A percentile compares a stretch with the other conserved stretches of the same genome.
Evolutionary conservation across 805 yeast genomes (phyloP).

Genomic region (Yamadazyma tumulicola): DNA sequence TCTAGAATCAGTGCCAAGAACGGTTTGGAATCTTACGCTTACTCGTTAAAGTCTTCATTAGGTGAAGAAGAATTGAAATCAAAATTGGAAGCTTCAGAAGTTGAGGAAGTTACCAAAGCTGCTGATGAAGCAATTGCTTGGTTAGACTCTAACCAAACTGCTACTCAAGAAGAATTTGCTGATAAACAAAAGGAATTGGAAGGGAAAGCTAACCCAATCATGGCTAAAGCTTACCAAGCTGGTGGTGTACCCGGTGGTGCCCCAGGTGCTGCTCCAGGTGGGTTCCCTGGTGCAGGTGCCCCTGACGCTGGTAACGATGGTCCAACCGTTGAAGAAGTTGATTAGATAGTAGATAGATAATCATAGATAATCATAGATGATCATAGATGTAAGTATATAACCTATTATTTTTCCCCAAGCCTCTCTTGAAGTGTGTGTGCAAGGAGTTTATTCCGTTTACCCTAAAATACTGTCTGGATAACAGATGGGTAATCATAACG

Average conservation of each 20-base stretch:
- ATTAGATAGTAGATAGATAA: constrained; percentile 21
- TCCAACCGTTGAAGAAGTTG: constrained; percentile 55
- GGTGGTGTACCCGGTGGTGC: constrained; percentile 75
- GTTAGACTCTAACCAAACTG: constrained; percentile 93
- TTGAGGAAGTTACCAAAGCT: constrained; percentile 68
- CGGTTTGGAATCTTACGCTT: constrained; percentile 92
- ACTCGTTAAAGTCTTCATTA: constrained; percentile 83
- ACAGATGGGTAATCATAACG: no score
- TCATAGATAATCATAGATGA: background rate
- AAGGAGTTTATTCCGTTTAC: no score
- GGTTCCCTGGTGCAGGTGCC: constrained; percentile 58
- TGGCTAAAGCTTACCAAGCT: constrained; percentile 94
- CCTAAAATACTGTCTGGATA: no score
- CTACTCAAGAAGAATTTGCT: constrained; percentile 85
- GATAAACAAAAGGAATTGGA: constrained; percentile 96
- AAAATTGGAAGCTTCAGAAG: constrained; percentile 43
- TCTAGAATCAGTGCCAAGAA: constrained; percentile 91
- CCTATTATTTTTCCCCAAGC: no score
- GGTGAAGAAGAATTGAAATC: constrained; percentile 12
- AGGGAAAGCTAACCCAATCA: constrained; percentile 91
- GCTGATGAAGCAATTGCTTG: constrained; percentile 83
- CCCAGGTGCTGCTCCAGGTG: constrained; percentile 55
- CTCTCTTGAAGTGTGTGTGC: no score
- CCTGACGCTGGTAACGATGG: constrained; percentile 41
- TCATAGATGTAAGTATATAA: no score